These are phyloP conservation scores for Aspergillus sp. DNA, from an alignment of 2,329 filamentous ascomycete species.

Conservation along the genomic window DNA sequence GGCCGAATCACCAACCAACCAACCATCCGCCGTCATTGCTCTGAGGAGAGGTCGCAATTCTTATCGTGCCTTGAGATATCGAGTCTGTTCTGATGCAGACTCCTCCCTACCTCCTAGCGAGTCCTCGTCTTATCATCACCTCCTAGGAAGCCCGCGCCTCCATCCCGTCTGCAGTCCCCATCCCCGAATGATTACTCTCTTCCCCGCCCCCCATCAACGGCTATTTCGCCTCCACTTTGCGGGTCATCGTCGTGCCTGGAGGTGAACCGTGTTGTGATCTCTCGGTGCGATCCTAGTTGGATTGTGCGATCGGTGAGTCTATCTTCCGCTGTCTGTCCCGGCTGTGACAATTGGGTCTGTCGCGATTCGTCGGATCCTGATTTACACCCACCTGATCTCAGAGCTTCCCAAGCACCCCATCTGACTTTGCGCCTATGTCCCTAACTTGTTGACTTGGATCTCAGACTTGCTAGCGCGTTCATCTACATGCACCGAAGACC, in stretches of 20 bases:
- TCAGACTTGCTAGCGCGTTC: conserved; percentile 1
- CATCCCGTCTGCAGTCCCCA: background rate
- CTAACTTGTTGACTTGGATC: conserved; percentile 9
- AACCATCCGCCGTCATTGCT: background rate
- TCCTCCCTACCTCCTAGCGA: background rate
- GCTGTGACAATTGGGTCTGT: background rate
- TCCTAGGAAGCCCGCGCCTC: background rate
- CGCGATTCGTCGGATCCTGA: background rate
- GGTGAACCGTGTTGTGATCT: background rate
- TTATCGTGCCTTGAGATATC: background rate
- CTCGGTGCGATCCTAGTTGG: background rate
- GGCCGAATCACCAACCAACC: background rate
- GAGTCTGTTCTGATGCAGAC: background rate
- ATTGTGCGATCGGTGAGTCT: background rate
- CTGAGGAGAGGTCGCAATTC: background rate
- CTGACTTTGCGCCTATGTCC: conserved; percentile 10
- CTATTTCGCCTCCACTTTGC: conserved; percentile 9
- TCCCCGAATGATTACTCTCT: background rate
- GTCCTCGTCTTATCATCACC: background rate
- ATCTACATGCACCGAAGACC: background rate
- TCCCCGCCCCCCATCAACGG: conserved; percentile 4
- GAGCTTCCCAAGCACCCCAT: background rate
- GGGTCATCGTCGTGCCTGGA: conserved; percentile 5
- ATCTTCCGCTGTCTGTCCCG: background rate
- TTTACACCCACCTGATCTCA: background rate